Percentiles rank a stretch among this genome's conserved stretches.
Evolutionary conservation across 305 asterid genomes (phyloP).

Genomic region (Solanum aculeatissimum): DNA sequence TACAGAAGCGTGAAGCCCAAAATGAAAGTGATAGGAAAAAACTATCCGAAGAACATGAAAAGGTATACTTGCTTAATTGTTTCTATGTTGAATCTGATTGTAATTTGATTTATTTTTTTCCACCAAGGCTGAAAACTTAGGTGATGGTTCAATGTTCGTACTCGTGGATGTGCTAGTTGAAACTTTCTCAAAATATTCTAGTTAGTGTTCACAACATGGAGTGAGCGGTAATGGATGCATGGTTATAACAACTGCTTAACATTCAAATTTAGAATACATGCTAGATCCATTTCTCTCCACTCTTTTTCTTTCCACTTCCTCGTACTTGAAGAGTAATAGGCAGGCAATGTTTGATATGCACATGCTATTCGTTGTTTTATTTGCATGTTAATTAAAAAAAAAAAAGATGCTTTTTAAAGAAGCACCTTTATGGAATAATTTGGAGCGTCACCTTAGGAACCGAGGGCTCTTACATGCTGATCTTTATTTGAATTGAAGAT

Average conservation of each 20-base stretch:
- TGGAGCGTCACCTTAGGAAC: background rate
- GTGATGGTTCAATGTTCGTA: background rate
- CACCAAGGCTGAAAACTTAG: background rate
- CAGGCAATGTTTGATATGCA: background rate
- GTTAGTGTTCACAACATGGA: background rate
- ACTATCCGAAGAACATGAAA: conserved; percentile 19
- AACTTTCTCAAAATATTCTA: background rate
- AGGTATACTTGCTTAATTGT: conserved; percentile 13
- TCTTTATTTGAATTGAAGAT: background rate
- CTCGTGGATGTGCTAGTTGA: background rate
- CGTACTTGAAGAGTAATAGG: background rate
- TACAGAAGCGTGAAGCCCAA: conserved; percentile 27
- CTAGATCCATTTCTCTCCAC: background rate
- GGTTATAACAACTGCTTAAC: background rate
- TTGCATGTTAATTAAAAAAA: background rate
- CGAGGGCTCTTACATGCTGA: background rate
- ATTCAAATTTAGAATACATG: background rate
- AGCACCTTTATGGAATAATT: background rate
- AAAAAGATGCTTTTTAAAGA: background rate
- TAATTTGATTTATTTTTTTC: background rate
- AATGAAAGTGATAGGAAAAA: conserved; percentile 27
- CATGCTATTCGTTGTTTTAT: background rate
- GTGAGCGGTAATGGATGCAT: background rate
- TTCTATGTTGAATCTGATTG: background rate
- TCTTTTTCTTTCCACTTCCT: background rate